Conservation (phyloP, 2,329 filamentous ascomycete species). For the Sporothrix phasma region DNA sequence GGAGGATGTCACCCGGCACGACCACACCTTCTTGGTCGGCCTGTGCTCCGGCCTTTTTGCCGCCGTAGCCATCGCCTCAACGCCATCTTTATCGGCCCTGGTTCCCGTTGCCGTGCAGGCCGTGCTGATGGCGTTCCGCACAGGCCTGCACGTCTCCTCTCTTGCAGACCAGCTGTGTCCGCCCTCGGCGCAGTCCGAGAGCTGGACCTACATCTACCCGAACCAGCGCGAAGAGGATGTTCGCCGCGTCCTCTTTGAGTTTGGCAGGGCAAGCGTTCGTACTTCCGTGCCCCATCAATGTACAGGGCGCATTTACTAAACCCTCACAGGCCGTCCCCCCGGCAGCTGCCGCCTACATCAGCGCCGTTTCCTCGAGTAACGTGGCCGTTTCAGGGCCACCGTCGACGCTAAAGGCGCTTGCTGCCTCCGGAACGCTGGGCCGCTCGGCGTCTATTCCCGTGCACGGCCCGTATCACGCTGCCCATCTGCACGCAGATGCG, state of each 20-base stretch:
- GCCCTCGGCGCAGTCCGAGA: slow-evolving; percentile 37
- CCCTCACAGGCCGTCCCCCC: slow-evolving; percentile 32
- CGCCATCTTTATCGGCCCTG: slow-evolving; percentile 51
- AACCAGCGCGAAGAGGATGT: slow-evolving; percentile 42
- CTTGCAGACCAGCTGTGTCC: slow-evolving; percentile 38
- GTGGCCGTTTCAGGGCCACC: slow-evolving; percentile 48
- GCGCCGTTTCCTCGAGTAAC: slow-evolving; percentile 38
- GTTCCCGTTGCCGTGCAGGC: slow-evolving; percentile 53
- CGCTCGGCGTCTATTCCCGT: slow-evolving; percentile 42
- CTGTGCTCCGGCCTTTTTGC: slow-evolving; percentile 61
- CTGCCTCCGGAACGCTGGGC: slow-evolving; percentile 30
- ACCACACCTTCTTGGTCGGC: slow-evolving; percentile 48
- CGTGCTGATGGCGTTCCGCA: slow-evolving; percentile 56
- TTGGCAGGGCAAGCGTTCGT: slow-evolving; percentile 45
- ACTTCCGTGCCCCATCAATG: too few relatives aligned
- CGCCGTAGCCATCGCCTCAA: slow-evolving; percentile 56
- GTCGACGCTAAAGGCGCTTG: slow-evolving; percentile 35
- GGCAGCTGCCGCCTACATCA: slow-evolving; percentile 43
- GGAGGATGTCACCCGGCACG: slow-evolving; percentile 39
- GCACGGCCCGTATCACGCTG: slow-evolving; percentile 47
- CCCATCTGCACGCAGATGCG: slow-evolving; percentile 38
- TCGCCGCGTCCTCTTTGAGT: slow-evolving; percentile 42
- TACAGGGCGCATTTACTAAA: too few relatives aligned
- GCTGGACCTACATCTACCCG: slow-evolving; percentile 60
- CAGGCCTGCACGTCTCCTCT: slow-evolving; percentile 45